Base-by-base conservation (phyloP, 2,329 filamentous ascomycete species). In the Trichophyton mentagrophytes region DNA sequence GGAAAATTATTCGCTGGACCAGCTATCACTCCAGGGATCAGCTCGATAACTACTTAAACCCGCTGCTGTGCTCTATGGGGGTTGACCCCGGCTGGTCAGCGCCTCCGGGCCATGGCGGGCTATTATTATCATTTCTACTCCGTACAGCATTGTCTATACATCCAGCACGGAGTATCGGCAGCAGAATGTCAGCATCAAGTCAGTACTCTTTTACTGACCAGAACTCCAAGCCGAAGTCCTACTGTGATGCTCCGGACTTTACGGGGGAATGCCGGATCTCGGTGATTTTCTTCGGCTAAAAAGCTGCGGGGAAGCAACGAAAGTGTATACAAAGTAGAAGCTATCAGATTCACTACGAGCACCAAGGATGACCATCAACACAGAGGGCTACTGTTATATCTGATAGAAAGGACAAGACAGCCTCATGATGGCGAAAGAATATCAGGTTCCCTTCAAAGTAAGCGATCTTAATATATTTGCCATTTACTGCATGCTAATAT, bases 391-490 rank as follows among this genome's bases (percentile, higher is more conserved):
- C n/a, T 7, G 1, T n/a, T 44, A 6, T n/a, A n/a, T 17, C 8
- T 44, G 40, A 44, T 13, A 38, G 33, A 17, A 44, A n/a, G 15
- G n/a, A 44, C n/a, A 44, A 17, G 4, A 44, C 15, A 20, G 15
- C 11, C 11, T 44, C 40, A 44, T 15, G 40, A 74, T 73, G 72
- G 65, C 69, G 30, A 67, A 68, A 11, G 61, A 73, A 44, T 74
- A 74, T 44, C 60, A 73, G 56, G 62, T 75, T 1, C 73, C 73
- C 3, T 75, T 75, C 63, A 64, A 72, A 69, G 73, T 74, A 68
- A 61, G 65, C 55, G 8, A 49, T 53, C 4, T 33, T 15, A 57
- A 42, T 13, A 25, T 38, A 1, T 15, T 7, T 11, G 11, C 57
- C 46, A 38, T 36, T 3, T 51, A 40, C 3, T 49, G 17, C 15